Evolutionary conservation across 352 stramenopile genomes (phyloP), one percentile per base, ranked within the genome.

Genomic region (Phytophthora capsici): DNA sequence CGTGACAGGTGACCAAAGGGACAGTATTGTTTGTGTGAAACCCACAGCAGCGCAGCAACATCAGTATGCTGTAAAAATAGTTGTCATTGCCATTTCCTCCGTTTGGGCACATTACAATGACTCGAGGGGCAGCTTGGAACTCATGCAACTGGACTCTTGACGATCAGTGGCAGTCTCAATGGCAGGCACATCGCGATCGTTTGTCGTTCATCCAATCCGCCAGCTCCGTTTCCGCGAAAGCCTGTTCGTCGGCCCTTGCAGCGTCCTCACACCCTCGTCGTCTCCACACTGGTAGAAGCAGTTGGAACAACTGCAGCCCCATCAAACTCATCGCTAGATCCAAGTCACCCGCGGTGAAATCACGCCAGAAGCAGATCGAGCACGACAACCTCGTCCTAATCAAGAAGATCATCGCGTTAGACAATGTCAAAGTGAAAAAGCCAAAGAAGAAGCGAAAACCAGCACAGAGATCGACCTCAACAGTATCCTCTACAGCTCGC

Each of bases 371-470:
- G 5, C 77, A 87, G 54, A 86, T 88, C 22, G 75, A 85, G 30
- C 72, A 69, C 28, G 78, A 88, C 40, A 88, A 88, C 45, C 68
- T 90, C 26, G 57, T 80, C 25, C 54, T 88, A 19, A 84, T 90
- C 56, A 79, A 82, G 59, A 86, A 78, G 41, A 75, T 88, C 37
- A 73, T 90, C 22, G 78, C 78, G 0, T 26, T 88, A 1, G 76
- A 90, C 46, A 69, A 73, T 37, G 55, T 22, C 3, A 59, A 52
- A 32, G 32, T 30, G 13, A 66, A 26, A 10, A 71, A 61, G 30
- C 9, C 9, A 9, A 71, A 61, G 30, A 65, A 54, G 45, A 72
- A 61, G 56, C 57, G 32, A 37, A 12, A 25, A n/a, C 17, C 54
- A 26, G 28, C 37, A 12, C 28, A 54, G 22, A 7, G 25, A 22